These are phyloP conservation scores for Goffeauzyma gilvescens DNA, from an alignment of 768 basidiomycete genomes.

Conservation along the genomic window DNA sequence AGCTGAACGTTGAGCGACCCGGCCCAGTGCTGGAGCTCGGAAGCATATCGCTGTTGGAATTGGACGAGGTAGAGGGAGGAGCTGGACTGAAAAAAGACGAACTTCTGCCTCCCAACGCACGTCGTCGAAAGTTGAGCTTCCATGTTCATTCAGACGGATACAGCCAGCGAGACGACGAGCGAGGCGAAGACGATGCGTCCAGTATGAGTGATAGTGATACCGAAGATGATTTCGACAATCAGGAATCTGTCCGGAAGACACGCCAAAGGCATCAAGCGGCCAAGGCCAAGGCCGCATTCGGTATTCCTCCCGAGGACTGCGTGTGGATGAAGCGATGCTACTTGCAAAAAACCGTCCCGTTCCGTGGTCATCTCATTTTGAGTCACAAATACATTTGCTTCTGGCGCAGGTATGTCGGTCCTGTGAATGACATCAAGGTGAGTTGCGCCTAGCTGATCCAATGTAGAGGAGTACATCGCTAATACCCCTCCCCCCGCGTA, in stretches of 20 bases:
- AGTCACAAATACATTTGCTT: conserved; percentile 26
- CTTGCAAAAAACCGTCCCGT: conserved; percentile 19
- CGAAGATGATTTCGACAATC: no score
- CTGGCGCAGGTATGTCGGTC: conserved; percentile 20
- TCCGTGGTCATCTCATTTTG: conserved; percentile 28
- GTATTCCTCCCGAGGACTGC: conserved; percentile 4
- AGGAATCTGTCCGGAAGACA: neutral
- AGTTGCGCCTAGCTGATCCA: neutral
- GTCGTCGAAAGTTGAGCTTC: neutral
- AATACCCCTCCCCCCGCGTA: no score
- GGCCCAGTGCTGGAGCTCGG: conserved; percentile 22
- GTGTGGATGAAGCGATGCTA: conserved; percentile 29
- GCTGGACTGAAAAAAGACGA: neutral
- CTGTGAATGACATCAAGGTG: conserved; percentile 25
- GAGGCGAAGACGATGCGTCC: conserved; percentile 1
- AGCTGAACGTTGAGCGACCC: conserved; percentile 9
- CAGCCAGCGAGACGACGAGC: neutral
- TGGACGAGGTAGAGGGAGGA: conserved; percentile 8
- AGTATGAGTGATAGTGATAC: conserved; percentile 1
- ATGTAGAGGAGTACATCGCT: neutral
- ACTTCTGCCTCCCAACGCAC: neutral
- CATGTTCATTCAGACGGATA: no score
- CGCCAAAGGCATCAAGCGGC: conserved; percentile 1
- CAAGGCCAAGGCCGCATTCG: conserved; percentile 6
- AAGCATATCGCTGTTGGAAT: conserved; percentile 15